phyloP scores from a whole-genome alignment of 352 stramenopile genomes.

The Globisporangium spiculum region DNA sequence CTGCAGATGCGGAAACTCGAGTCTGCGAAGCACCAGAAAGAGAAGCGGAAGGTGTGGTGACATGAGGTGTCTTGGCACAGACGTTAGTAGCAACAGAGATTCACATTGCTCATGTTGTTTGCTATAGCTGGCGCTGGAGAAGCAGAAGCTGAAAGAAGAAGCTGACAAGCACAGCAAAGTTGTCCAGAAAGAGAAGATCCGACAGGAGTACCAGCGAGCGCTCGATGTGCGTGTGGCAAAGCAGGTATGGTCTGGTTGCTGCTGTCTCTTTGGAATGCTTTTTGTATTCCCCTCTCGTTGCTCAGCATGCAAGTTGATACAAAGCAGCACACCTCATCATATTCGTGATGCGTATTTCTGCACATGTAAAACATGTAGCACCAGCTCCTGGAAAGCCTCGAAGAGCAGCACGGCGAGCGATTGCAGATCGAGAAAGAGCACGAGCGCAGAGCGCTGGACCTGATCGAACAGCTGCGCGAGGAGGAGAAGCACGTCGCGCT shows the following conservation, averaged over 20 bases:
- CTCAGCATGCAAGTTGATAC: not conserved
- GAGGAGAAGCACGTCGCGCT: conserved; percentile 55
- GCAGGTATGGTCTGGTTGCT: conserved; percentile 25
- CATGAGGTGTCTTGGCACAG: not conserved
- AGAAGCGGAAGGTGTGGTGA: conserved; percentile 37
- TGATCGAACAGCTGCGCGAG: conserved; percentile 47
- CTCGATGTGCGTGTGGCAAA: conserved; percentile 32
- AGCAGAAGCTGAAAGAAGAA: conserved; percentile 44
- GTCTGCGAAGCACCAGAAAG: conserved; percentile 44
- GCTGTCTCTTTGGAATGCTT: not conserved
- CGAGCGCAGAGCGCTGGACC: conserved; percentile 32
- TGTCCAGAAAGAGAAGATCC: conserved; percentile 46
- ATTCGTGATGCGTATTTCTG: not conserved
- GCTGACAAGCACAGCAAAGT: conserved; percentile 29
- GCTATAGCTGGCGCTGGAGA: conserved; percentile 34
- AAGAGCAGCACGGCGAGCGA: conserved; percentile 37
- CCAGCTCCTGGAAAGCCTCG: conserved; percentile 32
- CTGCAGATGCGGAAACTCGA: conserved; percentile 47
- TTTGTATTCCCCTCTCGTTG: not conserved
- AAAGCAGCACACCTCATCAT: not conserved
- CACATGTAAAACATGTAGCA: conserved; percentile 22
- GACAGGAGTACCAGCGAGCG: conserved; percentile 35
- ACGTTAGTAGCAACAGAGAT: not conserved
- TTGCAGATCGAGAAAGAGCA: conserved; percentile 35
- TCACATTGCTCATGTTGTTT: not conserved